Evolutionary conservation across 2,329 filamentous ascomycete genomes (phyloP).

Genomic region (Neofusicoccum cordaticola): DNA sequence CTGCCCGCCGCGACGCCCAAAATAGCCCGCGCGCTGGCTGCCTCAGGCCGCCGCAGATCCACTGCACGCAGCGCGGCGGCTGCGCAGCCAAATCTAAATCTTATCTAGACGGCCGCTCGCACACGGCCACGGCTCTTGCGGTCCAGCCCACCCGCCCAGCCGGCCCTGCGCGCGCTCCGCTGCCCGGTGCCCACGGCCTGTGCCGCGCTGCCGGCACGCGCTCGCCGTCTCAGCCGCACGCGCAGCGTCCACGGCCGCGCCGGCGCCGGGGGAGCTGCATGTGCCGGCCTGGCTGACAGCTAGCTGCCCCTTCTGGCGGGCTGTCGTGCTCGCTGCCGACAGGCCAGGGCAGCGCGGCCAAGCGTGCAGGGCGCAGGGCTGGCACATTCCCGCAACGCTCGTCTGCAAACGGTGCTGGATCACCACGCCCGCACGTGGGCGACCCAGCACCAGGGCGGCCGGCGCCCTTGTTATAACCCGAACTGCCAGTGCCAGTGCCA

Average conservation of each 20-base stretch:
- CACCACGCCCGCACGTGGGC: neutral
- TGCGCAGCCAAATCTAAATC: neutral
- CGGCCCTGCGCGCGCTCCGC: no score
- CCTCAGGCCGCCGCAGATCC: neutral
- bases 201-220: neutral
- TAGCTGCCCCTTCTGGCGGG: slow-evolving; percentile 4
- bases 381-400: neutral
- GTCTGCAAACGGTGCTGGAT: neutral
- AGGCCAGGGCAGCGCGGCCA: no score
- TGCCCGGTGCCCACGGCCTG: neutral
- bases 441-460: neutral
- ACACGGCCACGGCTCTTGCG: neutral
- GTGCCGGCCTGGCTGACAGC: neutral
- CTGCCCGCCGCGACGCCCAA: neutral
- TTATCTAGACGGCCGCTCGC: neutral
- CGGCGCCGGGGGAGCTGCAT: neutral
- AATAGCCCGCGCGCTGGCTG: neutral
- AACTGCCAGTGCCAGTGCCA: no score
- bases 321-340: neutral
- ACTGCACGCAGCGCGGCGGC: neutral
- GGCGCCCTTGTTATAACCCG: neutral
- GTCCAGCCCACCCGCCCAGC: neutral
- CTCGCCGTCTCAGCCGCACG: neutral
- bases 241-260: neutral
- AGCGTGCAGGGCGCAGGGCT: neutral